Evolutionary conservation across 225 moss, liverwort and hornwort species (phyloP), one percentile per base, ranked within the genome.

Genomic region (Sphagnum contortum): DNA sequence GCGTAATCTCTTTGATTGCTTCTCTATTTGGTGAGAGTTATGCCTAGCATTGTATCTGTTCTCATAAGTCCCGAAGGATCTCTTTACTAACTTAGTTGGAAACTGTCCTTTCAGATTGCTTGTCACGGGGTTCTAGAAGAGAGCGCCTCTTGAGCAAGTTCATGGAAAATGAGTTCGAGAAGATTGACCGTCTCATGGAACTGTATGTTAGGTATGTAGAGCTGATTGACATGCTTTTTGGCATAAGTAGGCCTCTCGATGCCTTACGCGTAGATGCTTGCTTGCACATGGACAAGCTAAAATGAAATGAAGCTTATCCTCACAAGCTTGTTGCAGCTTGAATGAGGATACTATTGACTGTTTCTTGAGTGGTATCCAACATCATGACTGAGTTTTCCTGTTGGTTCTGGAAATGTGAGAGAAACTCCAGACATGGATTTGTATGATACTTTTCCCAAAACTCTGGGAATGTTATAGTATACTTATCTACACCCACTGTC

Each of bases 141-240:
- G 98, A 93, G 70, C 84, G 93, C n/a, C 77, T 98, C 53, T 69
- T 93, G 69, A 79, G 77, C 76, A 92, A 93, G 63, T 98, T 98
- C 61, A 69, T 69, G 29, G 98, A 93, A 74, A 91, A 65, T 62
- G 98, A 89, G 63, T 91, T 79, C 57, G 98, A 98, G 64, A 98
- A 98, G 71, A 83, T 91, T 52, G 98, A 98, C 73, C 84, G 98
- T 53, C 74, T 98, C 72, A 98, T 98, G 98, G 93, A 98, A 79
- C 89, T 98, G 60, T 98, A 91, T 73, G 71, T 89, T 57, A 91
- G 98, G 98, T 96, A 52, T 5, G 4, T 58, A 29, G 29, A 29
- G 29, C 29, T 29, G 50, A 50, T 5, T 12, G 49, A n/a, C 50
- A 5, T 50, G 45, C 49, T 68, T 68, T 70, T 6, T 12, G 70